Base-by-base conservation (phyloP, 2,329 filamentous ascomycete species). In the Graphium sp. region DNA sequence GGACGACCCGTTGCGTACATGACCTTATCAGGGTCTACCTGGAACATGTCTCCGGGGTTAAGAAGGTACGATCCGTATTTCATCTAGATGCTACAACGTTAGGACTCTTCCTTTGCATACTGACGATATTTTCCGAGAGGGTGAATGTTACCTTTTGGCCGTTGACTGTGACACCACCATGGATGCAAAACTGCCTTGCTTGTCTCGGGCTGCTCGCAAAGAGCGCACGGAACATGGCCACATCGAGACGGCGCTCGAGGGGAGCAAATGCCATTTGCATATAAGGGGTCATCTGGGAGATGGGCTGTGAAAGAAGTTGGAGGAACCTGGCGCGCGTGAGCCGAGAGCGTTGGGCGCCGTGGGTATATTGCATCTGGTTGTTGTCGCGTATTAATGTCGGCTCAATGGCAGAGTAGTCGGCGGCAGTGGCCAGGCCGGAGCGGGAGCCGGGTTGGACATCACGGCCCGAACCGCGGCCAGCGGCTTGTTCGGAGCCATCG, bases 11-110 rank as follows among this genome's bases (percentile, higher is more conserved):
- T 93, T 19, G 82, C 87, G 43, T 68, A 85, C 52, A 98, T 65
- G 32, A 98, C 89, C 41, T 76, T 73, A 22, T 93, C 82, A 20
- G 80, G 66, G 13, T 94, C 79, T 42, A 98, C 87, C 49, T 92
- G 83, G 63, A 98, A 98, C 73, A 98, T 82, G 50, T 98, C 89
- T 40, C 89, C 89, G 3, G 89, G 91, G 52, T 98, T 98, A 22
- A 98, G 68, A 38, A 84, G 74, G 52, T 98, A 98, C 31, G 83
- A 79, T 7, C 89, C 85, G 46, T 89, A 81, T 37, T 68, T 64
- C 80, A 95, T 93, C 87, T 93, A 31, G 24, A 14, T 16, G 15
- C 28, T n/a, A n/a, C n/a, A n/a, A n/a, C n/a, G n/a, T n/a, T n/a
- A n/a, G n/a, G n/a, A n/a, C n/a, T n/a, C n/a, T n/a, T n/a, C n/a